Percentiles rank a stretch among this genome's conserved stretches.
Conservation (phyloP, 257 asterid species). For the Nicotiana knightiana region DNA sequence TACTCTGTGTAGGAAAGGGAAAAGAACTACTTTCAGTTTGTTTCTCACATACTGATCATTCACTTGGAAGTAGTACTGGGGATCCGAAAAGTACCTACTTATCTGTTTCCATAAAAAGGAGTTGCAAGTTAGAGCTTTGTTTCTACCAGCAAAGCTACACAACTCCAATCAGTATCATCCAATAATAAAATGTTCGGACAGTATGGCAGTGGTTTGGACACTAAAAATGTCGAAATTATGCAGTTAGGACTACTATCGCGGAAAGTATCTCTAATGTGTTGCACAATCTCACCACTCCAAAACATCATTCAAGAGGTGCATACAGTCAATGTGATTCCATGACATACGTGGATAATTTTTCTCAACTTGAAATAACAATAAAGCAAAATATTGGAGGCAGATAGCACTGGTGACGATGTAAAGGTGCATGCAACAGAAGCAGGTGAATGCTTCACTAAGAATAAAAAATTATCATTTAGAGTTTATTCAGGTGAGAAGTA, state of each 20-base stretch:
- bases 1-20: slow-evolving; percentile 29
- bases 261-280: not conserved
- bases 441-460: not conserved
- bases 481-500: not conserved
- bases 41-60: slow-evolving; percentile 25
- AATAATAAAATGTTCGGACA: not conserved
- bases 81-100: slow-evolving; percentile 26
- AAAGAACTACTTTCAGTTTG: slow-evolving; percentile 27
- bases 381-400: not conserved
- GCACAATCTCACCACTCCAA: not conserved
- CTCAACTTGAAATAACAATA: not conserved
- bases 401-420: not conserved
- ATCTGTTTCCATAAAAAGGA: slow-evolving; percentile 15
- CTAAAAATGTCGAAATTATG: not conserved
- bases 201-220: not conserved
- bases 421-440: not conserved
- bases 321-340: not conserved
- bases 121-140: not conserved
- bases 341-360: not conserved
- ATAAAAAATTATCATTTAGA: not conserved
- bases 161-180: not conserved
- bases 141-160: not conserved
- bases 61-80: slow-evolving; percentile 28
- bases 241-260: not conserved
- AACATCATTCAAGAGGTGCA: not conserved